These are phyloP conservation scores for Hirschfeldia incana DNA, from an alignment of 345 rosid genomes.

Conservation along the genomic window DNA sequence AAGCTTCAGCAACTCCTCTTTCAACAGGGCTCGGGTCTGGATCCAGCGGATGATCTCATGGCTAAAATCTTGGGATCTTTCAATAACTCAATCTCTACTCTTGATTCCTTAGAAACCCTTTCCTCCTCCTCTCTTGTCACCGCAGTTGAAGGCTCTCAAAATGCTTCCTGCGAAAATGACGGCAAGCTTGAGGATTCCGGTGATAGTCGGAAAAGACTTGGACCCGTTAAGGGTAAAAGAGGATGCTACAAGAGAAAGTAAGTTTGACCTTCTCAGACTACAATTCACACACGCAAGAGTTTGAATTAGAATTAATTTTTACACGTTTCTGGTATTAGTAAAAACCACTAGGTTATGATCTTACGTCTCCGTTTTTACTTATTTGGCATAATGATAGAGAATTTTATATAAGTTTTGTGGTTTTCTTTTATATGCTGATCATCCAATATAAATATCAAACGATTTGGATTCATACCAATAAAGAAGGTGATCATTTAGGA, in stretches of 20 bases:
- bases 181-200: conserved; percentile 59
- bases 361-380: neutral
- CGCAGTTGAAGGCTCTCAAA: conserved; percentile 32
- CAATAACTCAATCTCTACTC: conserved; percentile 39
- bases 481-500: neutral
- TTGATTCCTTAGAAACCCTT: conserved; percentile 28
- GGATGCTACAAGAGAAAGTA: conserved; percentile 90
- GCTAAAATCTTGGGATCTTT: conserved; percentile 53
- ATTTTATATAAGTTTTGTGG: neutral
- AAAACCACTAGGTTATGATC: neutral
- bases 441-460: neutral
- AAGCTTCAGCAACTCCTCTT: conserved; percentile 50
- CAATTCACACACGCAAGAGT: too few species aligned
- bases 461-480: neutral
- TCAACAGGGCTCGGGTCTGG: conserved; percentile 13
- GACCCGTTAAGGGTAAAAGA: conserved; percentile 47
- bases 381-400: neutral
- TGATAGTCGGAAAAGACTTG: conserved; percentile 51
- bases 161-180: conserved; percentile 40
- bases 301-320: neutral
- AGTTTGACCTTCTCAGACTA: neutral
- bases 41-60: conserved; percentile 40
- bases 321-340: neutral
- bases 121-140: conserved; percentile 25
- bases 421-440: neutral